Evolutionary conservation across 495 filamentous ascomycete species (phyloP).

Genomic region (Aspergillus conjunctus): DNA sequence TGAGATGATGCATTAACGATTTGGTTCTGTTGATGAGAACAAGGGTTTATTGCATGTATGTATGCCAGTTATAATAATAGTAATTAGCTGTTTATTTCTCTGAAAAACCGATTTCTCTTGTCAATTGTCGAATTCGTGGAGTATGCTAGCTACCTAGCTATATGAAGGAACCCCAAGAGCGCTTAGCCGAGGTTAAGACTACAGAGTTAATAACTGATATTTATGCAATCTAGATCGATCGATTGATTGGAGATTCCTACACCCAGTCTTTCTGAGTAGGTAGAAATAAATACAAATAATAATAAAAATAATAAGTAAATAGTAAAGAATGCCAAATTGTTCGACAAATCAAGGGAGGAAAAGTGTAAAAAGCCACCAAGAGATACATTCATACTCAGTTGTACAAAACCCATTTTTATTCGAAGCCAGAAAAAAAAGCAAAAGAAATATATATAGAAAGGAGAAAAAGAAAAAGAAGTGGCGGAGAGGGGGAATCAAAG

Average conservation of each 20-base stretch:
- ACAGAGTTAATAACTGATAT: too few species aligned
- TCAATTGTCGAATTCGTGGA: too few species aligned
- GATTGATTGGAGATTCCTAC: too few species aligned
- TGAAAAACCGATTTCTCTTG: too few species aligned
- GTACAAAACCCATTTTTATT: not conserved
- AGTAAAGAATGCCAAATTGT: not conserved
- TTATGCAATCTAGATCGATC: too few species aligned
- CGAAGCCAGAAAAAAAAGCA: not conserved
- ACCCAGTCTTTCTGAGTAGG: too few species aligned
- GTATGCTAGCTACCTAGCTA: too few species aligned
- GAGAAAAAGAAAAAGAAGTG: not conserved
- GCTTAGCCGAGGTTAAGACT: too few species aligned
- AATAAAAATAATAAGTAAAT: not conserved
- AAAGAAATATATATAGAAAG: slow-evolving; percentile 14
- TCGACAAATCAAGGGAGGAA: not conserved
- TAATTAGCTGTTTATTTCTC: slow-evolving; percentile 7
- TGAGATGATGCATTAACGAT: slow-evolving; percentile 3
- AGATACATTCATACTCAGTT: slow-evolving; percentile 6
- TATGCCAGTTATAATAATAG: slow-evolving; percentile 9
- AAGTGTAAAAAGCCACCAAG: slow-evolving; percentile 8
- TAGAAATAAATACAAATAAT: not conserved
- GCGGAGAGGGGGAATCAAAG: slow-evolving; percentile 1
- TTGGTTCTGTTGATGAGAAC: not conserved
- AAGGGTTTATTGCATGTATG: slow-evolving; percentile 2
- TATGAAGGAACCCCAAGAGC: too few species aligned